Evolutionary conservation across 768 basidiomycete species (phyloP).

Genomic region (Amanita exitialis): DNA sequence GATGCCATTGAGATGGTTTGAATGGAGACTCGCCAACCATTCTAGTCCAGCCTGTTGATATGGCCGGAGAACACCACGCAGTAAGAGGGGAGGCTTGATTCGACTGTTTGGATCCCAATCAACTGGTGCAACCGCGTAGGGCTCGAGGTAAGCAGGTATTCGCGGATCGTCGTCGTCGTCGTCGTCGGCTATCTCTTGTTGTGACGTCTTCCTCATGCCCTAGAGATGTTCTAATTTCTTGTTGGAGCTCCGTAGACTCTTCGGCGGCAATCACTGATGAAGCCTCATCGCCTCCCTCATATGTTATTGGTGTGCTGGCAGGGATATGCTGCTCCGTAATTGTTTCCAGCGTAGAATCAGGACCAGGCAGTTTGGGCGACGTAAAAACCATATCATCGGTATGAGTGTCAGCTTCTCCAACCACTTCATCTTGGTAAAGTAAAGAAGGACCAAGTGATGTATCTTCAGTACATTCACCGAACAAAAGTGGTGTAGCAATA

Average conservation of each 20-base stretch:
- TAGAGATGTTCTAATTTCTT: not conserved
- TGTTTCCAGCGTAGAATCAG: not conserved
- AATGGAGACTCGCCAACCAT: constrained; percentile 86
- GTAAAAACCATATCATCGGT: not conserved
- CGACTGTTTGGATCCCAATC: constrained; percentile 53
- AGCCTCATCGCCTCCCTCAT: not conserved
- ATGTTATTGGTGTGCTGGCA: not conserved
- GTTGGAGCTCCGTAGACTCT: not conserved
- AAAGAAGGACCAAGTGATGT: not conserved
- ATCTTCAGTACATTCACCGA: not conserved
- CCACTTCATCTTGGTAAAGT: not conserved
- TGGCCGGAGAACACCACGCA: constrained; percentile 82
- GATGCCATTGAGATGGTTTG: constrained; percentile 73
- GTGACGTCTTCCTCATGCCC: constrained; percentile 20
- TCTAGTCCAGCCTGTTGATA: constrained; percentile 92
- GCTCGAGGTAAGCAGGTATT: constrained; percentile 49
- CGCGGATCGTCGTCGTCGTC: constrained; percentile 20
- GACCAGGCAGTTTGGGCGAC: not conserved
- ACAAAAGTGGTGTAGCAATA: constrained; percentile 2
- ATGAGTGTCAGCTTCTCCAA: not conserved
- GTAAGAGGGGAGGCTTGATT: constrained; percentile 57
- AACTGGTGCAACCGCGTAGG: constrained; percentile 63
- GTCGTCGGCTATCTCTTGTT: constrained; percentile 19
- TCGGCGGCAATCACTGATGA: constrained; percentile 8
- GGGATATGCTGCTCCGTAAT: not conserved